phyloP scores from a whole-genome alignment of 345 rosid species.

The Chamaenerion angustifolium region DNA sequence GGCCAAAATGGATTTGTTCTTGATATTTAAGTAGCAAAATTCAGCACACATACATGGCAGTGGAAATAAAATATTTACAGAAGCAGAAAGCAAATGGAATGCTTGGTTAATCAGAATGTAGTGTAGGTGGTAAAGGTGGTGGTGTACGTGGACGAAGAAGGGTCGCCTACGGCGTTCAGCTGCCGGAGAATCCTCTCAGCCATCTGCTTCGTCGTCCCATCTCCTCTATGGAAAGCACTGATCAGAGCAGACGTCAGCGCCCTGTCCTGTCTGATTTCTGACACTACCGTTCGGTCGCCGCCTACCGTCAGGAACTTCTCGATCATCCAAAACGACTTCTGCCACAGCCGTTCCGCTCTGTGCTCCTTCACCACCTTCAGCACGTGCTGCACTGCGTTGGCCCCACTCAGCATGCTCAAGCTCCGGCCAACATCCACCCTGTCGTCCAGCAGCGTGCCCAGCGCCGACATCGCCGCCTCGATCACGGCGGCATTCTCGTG shows the following conservation, averaged over 20 bases:
- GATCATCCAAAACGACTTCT: slow-evolving; percentile 75
- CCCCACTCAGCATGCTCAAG: slow-evolving; percentile 39
- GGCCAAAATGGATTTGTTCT: too few species aligned
- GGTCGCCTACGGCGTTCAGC: slow-evolving; percentile 61
- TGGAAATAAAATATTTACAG: background rate
- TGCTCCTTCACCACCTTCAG: slow-evolving; percentile 58
- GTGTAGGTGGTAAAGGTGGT: slow-evolving; percentile 12
- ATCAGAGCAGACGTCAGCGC: slow-evolving; percentile 47
- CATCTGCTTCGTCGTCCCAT: slow-evolving; percentile 56
- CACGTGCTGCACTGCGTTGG: slow-evolving; percentile 36
- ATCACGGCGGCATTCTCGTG: slow-evolving; percentile 66
- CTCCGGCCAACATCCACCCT: slow-evolving; percentile 66
- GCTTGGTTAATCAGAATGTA: background rate
- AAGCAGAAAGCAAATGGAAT: background rate
- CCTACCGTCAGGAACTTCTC: slow-evolving; percentile 68
- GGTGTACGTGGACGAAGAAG: slow-evolving; percentile 21
- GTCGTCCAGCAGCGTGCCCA: slow-evolving; percentile 74
- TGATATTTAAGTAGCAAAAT: too few species aligned
- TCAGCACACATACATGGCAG: background rate
- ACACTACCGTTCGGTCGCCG: slow-evolving; percentile 15
- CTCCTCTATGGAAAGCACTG: slow-evolving; percentile 68
- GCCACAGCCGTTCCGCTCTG: slow-evolving; percentile 48
- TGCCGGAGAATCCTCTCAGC: slow-evolving; percentile 71
- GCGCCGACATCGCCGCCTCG: slow-evolving; percentile 69
- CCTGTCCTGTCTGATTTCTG: slow-evolving; percentile 65